phyloP scores from a whole-genome alignment of 805 yeast species.

The Wickerhamomyces xylosicus region DNA sequence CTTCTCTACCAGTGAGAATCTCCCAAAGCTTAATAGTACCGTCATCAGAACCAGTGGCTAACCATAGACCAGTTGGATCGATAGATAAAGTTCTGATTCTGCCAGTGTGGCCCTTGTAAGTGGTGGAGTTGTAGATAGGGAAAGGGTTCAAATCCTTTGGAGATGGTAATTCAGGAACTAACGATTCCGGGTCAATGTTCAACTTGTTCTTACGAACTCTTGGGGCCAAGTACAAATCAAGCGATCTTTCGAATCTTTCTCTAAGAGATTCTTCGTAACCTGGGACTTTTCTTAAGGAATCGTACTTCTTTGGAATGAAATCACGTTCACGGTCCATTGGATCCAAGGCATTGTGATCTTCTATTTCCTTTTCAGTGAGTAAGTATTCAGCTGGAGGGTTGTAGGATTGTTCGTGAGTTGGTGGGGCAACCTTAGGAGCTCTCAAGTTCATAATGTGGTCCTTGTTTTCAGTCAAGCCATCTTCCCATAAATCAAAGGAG shows the following conservation, averaged over 20 bases:
- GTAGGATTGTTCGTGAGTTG: constrained; percentile 92
- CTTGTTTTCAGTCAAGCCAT: constrained; percentile 42
- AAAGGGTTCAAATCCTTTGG: constrained; percentile 95
- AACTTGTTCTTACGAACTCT: constrained; percentile 85
- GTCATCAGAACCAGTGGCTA: constrained; percentile 97
- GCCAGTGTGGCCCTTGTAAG: constrained; percentile 75
- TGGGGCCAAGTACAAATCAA: constrained; percentile 93
- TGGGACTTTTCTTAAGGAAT: constrained; percentile 82
- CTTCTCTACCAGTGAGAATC: constrained; percentile 88
- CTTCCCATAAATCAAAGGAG: constrained; percentile 81
- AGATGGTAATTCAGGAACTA: constrained; percentile 92
- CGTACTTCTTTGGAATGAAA: constrained; percentile 74
- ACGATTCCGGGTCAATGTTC: constrained; percentile 90
- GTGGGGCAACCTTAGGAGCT: constrained; percentile 94
- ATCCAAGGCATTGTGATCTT: constrained; percentile 58
- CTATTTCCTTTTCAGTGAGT: constrained; percentile 64
- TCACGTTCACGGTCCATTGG: constrained; percentile 72
- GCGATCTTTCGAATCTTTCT: constrained; percentile 88
- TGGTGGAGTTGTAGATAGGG: constrained; percentile 84
- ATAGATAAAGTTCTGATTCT: constrained; percentile 74
- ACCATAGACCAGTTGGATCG: constrained; percentile 87
- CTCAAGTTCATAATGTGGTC: constrained; percentile 88
- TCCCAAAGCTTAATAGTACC: constrained; percentile 97
- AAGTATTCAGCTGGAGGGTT: constrained; percentile 97
- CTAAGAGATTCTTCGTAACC: constrained; percentile 80